Evolutionary conservation across 2,329 filamentous ascomycete species (phyloP).

Genomic region (Botrytis aclada): DNA sequence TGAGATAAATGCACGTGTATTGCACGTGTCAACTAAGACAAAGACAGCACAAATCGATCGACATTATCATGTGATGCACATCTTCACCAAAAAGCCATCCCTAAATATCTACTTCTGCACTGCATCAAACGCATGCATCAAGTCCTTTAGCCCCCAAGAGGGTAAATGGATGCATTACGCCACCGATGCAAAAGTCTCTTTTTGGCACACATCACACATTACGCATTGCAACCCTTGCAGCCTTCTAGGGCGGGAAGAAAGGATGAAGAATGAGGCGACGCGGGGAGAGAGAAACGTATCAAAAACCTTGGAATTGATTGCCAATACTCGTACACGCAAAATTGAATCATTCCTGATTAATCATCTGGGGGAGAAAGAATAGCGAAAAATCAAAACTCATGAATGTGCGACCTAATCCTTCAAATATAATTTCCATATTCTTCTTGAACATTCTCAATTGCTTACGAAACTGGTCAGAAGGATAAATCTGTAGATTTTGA

Average conservation of each 20-base stretch:
- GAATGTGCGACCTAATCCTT: neutral
- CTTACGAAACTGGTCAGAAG: slow-evolving; percentile 11
- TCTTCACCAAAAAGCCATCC: neutral
- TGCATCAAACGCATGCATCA: neutral
- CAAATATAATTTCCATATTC: neutral
- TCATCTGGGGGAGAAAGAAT: too few relatives aligned
- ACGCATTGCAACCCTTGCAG: neutral
- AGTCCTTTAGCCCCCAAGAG: neutral
- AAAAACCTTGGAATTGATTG: neutral
- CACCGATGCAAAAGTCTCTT: neutral
- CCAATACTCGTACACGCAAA: neutral
- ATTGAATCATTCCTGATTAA: neutral
- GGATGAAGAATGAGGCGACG: neutral
- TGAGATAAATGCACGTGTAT: neutral
- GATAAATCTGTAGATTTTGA: neutral
- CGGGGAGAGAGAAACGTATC: neutral
- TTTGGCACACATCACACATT: neutral
- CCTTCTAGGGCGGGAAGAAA: slow-evolving; percentile 13
- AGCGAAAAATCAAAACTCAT: neutral
- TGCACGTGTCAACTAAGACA: slow-evolving; percentile 4
- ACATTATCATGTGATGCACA: neutral
- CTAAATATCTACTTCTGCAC: neutral
- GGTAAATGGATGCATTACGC: neutral
- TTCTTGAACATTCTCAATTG: neutral
- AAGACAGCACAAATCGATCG: neutral